Conservation (phyloP, 495 filamentous ascomycete species). For the Cercophora newfieldiana region DNA sequence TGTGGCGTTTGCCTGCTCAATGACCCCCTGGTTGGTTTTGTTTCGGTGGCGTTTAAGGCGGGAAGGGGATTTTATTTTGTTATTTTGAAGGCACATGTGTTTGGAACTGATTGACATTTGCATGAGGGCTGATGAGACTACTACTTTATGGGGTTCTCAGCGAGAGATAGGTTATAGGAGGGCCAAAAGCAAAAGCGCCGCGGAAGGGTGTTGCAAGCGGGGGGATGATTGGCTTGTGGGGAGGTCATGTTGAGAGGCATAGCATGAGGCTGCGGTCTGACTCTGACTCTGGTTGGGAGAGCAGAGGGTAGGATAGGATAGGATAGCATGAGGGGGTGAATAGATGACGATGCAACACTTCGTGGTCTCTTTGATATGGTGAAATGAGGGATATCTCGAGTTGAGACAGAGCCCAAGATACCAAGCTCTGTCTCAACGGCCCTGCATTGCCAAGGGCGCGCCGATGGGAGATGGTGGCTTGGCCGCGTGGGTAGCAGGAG, state of each 20-base stretch:
- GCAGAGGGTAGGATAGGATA: background rate
- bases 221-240: background rate
- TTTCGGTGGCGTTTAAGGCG: background rate
- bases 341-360: background rate
- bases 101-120: background rate
- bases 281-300: background rate
- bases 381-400: background rate
- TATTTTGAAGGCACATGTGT: constrained; percentile 8
- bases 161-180: background rate
- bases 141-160: background rate
- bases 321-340: background rate
- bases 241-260: background rate
- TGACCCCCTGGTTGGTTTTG: background rate
- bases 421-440: background rate
- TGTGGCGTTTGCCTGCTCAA: background rate
- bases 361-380: background rate
- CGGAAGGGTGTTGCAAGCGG: background rate
- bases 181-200: background rate
- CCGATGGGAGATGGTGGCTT: background rate
- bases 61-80: background rate
- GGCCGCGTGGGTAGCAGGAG: background rate
- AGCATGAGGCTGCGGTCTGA: too few relatives aligned
- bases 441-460: background rate
- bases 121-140: constrained; percentile 9
- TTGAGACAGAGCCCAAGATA: background rate